Conservation (phyloP, 1,284 basidiomycete genomes). For the Hymenochaete sp. region DNA sequence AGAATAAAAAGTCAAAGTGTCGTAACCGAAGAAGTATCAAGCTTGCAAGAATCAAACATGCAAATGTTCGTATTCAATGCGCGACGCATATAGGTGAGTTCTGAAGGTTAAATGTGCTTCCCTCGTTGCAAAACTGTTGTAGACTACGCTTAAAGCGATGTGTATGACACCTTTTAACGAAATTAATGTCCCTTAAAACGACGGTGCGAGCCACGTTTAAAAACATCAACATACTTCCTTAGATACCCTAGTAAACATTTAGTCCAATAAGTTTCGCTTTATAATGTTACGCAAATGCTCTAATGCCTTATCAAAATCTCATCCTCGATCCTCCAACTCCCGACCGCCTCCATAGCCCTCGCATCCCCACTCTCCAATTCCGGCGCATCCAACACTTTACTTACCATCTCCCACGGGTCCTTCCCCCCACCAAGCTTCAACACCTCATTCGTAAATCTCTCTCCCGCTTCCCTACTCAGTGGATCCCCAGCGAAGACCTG, state of each 20-base stretch:
- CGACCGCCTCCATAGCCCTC: conserved; percentile 82
- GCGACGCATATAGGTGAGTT: no score
- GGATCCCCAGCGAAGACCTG: conserved; percentile 65
- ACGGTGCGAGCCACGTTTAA: background rate
- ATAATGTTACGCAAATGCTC: no score
- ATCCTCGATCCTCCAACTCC: conserved; percentile 76
- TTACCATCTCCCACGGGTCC: conserved; percentile 92
- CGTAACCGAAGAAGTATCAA: no score
- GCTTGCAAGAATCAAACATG: no score
- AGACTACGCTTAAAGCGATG: background rate
- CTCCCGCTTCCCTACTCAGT: conserved; percentile 57
- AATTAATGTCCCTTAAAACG: background rate
- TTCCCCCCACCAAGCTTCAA: conserved; percentile 80
- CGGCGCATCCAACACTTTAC: conserved; percentile 59
- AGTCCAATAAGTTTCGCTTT: no score
- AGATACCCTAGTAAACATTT: background rate
- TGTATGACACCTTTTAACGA: background rate
- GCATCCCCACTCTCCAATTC: conserved; percentile 62
- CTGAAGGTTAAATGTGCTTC: background rate
- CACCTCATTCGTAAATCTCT: conserved; percentile 72
- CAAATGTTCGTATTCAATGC: no score
- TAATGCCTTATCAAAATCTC: conserved; percentile 34
- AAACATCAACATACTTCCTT: background rate
- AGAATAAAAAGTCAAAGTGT: no score
- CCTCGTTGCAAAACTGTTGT: background rate